Conservation (phyloP, 108 stramenopile species). For the Pelagomonas calceolata region DNA sequence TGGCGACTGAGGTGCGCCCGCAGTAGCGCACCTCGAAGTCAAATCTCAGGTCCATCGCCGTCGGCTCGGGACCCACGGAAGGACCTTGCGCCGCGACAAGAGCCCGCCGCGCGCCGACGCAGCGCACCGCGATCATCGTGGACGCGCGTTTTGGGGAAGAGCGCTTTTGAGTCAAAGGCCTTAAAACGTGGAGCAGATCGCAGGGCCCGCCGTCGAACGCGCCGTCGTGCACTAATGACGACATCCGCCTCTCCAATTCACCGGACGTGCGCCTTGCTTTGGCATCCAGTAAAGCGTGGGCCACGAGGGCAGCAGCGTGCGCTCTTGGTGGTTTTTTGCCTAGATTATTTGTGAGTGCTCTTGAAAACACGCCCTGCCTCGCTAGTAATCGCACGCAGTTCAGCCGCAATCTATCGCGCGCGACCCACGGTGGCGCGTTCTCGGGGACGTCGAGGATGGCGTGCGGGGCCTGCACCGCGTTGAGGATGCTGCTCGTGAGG, state of each 20-base stretch:
- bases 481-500: neutral
- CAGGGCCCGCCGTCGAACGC: neutral
- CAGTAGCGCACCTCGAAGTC: neutral
- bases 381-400: neutral
- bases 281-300: neutral
- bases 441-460: neutral
- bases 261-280: neutral
- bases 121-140: neutral
- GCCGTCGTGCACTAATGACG: neutral
- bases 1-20: neutral
- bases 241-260: neutral
- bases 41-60: neutral
- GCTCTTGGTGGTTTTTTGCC: too few species aligned
- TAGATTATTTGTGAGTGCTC: too few species aligned
- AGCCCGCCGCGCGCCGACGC: neutral
- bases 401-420: neutral
- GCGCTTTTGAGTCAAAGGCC: neutral
- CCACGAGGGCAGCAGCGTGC: neutral
- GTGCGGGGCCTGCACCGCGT: neutral
- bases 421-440: neutral
- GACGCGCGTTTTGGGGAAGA: neutral
- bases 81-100: too few species aligned
- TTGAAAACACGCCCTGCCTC: too few species aligned
- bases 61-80: neutral
- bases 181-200: neutral